A percentile compares a stretch with the other conserved stretches of the same genome.
Evolutionary conservation across 2,329 filamentous ascomycete genomes (phyloP).

Genomic region (Aspergillus sclerotialis): DNA sequence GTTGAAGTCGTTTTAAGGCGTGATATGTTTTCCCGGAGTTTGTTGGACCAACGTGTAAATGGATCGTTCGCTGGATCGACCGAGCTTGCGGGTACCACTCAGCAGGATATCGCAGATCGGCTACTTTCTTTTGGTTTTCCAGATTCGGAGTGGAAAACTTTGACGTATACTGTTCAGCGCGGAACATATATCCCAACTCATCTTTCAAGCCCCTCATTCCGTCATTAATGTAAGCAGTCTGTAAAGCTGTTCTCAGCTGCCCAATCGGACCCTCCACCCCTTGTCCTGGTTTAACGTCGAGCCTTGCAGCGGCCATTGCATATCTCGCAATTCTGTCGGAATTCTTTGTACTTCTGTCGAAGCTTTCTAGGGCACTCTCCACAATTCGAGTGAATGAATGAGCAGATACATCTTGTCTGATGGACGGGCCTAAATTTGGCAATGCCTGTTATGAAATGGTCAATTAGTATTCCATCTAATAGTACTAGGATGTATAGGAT

Average conservation of each 20-base stretch:
- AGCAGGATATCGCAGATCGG: slow-evolving; percentile 79
- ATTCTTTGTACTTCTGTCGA: slow-evolving; percentile 11
- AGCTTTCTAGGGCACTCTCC: neutral
- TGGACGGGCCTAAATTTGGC: neutral
- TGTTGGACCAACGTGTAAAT: slow-evolving; percentile 91
- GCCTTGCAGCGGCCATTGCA: slow-evolving; percentile 22
- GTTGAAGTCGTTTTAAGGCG: slow-evolving; percentile 76
- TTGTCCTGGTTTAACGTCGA: slow-evolving; percentile 13
- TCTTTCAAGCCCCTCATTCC: slow-evolving; percentile 46
- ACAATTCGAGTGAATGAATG: neutral
- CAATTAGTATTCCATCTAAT: no score
- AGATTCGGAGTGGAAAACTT: slow-evolving; percentile 52
- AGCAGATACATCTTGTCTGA: slow-evolving; percentile 4
- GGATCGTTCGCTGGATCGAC: slow-evolving; percentile 70
- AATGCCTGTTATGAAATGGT: no score
- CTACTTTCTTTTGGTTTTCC: slow-evolving; percentile 56
- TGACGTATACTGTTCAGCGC: slow-evolving; percentile 54
- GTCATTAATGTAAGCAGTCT: slow-evolving; percentile 51
- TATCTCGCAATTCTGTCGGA: slow-evolving; percentile 26
- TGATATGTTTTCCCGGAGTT: slow-evolving; percentile 98
- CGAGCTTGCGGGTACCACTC: slow-evolving; percentile 91
- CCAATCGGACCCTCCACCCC: slow-evolving; percentile 14
- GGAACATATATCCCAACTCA: slow-evolving; percentile 64
- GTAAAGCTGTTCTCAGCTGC: slow-evolving; percentile 36
- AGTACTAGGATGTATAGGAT: neutral